Evolutionary conservation across 257 asterid species (phyloP).

Genomic region (Capsicum baccatum): DNA sequence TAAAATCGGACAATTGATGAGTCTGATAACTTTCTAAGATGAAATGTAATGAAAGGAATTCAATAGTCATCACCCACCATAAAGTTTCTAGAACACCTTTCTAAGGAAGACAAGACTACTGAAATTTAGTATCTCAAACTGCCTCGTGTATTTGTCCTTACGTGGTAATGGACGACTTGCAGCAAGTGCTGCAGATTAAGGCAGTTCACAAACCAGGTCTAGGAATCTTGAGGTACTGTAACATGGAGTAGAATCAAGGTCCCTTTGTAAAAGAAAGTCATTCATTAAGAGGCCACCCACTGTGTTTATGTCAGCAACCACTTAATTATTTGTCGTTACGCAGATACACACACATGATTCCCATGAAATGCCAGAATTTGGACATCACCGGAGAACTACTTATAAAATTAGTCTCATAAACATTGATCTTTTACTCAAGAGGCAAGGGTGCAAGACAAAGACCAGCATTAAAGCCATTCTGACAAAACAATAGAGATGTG

Average conservation of each 20-base stretch:
- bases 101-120: not conserved
- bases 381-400: not conserved
- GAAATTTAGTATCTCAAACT: not conserved
- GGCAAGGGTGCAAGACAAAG: not conserved
- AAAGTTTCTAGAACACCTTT: not conserved
- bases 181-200: not conserved
- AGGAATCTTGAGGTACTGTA: not conserved
- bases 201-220: not conserved
- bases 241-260: conserved; percentile 6
- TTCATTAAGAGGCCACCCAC: not conserved
- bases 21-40: not conserved
- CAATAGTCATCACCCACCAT: not conserved
- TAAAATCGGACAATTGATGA: not conserved
- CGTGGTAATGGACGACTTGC: not conserved
- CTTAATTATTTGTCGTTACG: not conserved
- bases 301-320: conserved; percentile 16
- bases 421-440: not conserved
- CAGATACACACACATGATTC: not conserved
- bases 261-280: not conserved
- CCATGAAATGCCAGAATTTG: not conserved
- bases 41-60: not conserved
- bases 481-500: not conserved
- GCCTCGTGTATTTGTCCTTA: not conserved
- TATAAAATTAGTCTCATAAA: not conserved
- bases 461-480: not conserved